These are phyloP conservation scores for Solanum piurae DNA, from an alignment of 257 asterid genomes.

Conservation along the genomic window DNA sequence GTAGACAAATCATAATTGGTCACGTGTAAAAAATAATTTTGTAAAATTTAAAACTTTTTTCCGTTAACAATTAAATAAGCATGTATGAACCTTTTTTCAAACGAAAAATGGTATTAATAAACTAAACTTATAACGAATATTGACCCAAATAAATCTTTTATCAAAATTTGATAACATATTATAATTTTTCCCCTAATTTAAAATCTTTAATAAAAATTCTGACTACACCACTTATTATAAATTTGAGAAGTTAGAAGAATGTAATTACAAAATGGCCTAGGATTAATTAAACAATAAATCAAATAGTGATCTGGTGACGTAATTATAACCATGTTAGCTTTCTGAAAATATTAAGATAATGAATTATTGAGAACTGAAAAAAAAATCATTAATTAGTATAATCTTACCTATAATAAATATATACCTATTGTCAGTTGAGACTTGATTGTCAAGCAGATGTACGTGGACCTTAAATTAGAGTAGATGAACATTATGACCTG, in stretches of 20 bases:
- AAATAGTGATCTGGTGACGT: background rate
- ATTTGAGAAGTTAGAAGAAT: background rate
- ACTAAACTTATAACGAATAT: too few relatives aligned
- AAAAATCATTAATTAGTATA: too few relatives aligned
- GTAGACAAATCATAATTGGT: too few relatives aligned
- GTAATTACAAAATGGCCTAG: background rate
- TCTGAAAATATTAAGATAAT: background rate
- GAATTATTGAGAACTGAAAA: background rate
- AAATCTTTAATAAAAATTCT: too few relatives aligned
- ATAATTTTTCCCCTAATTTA: too few relatives aligned
- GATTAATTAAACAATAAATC: background rate
- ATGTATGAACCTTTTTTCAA: too few relatives aligned
- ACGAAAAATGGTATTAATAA: accelerated
- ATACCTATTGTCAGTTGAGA: background rate
- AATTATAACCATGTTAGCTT: background rate
- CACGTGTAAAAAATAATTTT: too few relatives aligned
- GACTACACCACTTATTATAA: background rate
- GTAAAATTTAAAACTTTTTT: too few relatives aligned
- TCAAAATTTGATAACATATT: too few relatives aligned
- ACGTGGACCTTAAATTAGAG: background rate
- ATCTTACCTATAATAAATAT: background rate
- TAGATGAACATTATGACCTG: background rate
- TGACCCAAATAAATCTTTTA: too few relatives aligned
- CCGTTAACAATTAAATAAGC: too few relatives aligned
- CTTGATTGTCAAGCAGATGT: background rate